Percentiles rank a stretch among this genome's conserved stretches.
Evolutionary conservation across 768 basidiomycete genomes (phyloP).

Genomic region (Polyporus arcularius): DNA sequence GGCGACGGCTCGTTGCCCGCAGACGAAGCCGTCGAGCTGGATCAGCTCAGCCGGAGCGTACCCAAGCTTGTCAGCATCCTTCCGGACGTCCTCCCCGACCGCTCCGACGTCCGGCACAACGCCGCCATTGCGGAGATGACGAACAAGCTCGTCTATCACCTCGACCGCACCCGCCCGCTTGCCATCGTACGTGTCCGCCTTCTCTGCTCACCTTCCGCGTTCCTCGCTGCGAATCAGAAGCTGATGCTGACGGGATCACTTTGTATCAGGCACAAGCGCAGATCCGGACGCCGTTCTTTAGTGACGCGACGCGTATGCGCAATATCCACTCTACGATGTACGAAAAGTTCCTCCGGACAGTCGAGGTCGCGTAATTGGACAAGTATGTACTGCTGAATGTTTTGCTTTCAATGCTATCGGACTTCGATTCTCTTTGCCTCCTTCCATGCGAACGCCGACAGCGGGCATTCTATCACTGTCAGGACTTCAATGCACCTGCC

Average conservation of each 20-base stretch:
- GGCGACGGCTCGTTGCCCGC: conserved; percentile 45
- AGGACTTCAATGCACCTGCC: too few relatives aligned
- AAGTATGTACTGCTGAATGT: conserved; percentile 8
- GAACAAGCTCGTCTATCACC: conserved; percentile 54
- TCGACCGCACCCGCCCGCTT: conserved; percentile 62
- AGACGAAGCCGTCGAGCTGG: conserved; percentile 52
- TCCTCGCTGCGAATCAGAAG: conserved; percentile 1
- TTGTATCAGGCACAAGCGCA: conserved; percentile 40
- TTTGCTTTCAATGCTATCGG: background rate
- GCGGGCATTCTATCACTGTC: too few relatives aligned
- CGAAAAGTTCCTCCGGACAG: conserved; percentile 64
- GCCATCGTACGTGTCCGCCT: conserved; percentile 51
- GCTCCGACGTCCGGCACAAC: conserved; percentile 60
- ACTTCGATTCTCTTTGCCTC: too few relatives aligned
- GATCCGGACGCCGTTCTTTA: conserved; percentile 46
- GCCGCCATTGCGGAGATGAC: conserved; percentile 78
- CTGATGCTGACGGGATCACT: background rate
- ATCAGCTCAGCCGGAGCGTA: conserved; percentile 57
- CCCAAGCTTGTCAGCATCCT: conserved; percentile 68
- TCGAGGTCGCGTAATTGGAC: conserved; percentile 33
- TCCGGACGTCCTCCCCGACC: conserved; percentile 65
- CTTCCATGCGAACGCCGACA: too few relatives aligned
- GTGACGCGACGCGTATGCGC: conserved; percentile 59
- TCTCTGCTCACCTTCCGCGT: conserved; percentile 1
- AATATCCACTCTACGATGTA: conserved; percentile 67